Base-by-base conservation (phyloP, 805 yeast species). In the Saccharomycopsis amapae region DNA sequence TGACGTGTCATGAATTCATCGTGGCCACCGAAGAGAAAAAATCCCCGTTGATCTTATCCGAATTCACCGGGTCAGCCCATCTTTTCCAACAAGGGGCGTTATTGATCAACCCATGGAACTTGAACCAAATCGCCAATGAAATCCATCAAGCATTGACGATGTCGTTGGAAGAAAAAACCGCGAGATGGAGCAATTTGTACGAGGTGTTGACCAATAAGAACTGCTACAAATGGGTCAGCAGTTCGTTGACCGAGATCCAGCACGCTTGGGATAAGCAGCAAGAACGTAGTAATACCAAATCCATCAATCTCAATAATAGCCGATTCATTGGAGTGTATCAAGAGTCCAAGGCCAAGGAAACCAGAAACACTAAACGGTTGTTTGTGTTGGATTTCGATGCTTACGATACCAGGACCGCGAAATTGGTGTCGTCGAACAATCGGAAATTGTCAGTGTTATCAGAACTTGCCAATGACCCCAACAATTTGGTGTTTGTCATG, bases 1-100 rank as follows among this genome's bases (percentile, higher is more conserved):
- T 93, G 58, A 89, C 97, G 0, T 90, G 96, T 55, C 98, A 93
- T 59, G 98, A 93, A 61, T 93, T 83, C 60, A 75, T 88, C 35
- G 81, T 81, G 45, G 85, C 95, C 22, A 76, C 93, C 1, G 65
- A 69, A 19, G 77, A 75, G 35, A 76, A 76, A 49, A 79, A 82
- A 53, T 82, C 96, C 0, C 96, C 96, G 1, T 71, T 90, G 51
- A 73, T 93, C 38, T 63, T 93, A 45, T 85, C 95, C 32, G 98
- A 93, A 62, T 93, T 93, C 56, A 88, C 96, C 1, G 98, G 98
- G 1, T 85, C 96, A 9, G 95, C 97, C 0, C 73, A 82, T 4
- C 77, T 90, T 4, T 68, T 93, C 45, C 70, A 71, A 12, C 65
- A 75, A 22, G 89, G 94, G 10, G 81, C 95, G 3, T 50, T 85